A percentile compares a stretch with the other conserved stretches of the same genome.
These are phyloP conservation scores for Wickerhamomyces canadensis DNA, from an alignment of 805 yeast genomes.

Conservation along the genomic window DNA sequence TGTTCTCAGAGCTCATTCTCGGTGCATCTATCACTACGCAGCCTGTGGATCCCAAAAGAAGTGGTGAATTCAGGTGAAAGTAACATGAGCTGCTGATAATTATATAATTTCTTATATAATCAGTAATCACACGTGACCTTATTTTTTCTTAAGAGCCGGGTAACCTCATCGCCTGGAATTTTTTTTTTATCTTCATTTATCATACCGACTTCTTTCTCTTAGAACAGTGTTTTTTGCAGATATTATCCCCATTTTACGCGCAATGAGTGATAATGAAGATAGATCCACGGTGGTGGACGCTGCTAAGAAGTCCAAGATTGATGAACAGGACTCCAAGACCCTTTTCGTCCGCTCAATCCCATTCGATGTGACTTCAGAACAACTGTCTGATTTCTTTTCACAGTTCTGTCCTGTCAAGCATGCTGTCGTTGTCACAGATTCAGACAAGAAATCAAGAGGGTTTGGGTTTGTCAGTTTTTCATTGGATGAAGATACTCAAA, in stretches of 20 bases:
- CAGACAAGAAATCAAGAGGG: conserved; percentile 75
- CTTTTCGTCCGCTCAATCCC: conserved; percentile 87
- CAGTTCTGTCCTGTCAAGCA: conserved; percentile 93
- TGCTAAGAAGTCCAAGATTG: conserved; percentile 12
- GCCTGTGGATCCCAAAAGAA: too few relatives aligned
- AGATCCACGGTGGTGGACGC: neutral
- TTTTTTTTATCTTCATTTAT: neutral
- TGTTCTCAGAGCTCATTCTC: conserved; percentile 1
- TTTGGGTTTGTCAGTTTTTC: conserved; percentile 94
- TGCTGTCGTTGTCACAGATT: conserved; percentile 84
- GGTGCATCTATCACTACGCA: too few relatives aligned
- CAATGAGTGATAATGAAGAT: conserved; percentile 9
- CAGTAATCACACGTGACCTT: neutral
- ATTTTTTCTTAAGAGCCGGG: conserved; percentile 2
- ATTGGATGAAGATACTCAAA: conserved; percentile 73
- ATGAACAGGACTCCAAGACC: conserved; percentile 41
- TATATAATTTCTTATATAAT: too few relatives aligned
- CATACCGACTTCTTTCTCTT: too few relatives aligned
- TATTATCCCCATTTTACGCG: neutral
- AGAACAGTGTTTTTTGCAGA: neutral
- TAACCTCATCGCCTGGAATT: conserved; percentile 12
- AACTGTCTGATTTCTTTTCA: conserved; percentile 79
- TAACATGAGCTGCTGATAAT: too few relatives aligned
- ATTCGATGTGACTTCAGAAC: conserved; percentile 70
- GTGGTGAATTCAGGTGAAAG: too few relatives aligned